Evolutionary conservation across 2,329 filamentous ascomycete species (phyloP).

Genomic region (Cytospora piceicola): DNA sequence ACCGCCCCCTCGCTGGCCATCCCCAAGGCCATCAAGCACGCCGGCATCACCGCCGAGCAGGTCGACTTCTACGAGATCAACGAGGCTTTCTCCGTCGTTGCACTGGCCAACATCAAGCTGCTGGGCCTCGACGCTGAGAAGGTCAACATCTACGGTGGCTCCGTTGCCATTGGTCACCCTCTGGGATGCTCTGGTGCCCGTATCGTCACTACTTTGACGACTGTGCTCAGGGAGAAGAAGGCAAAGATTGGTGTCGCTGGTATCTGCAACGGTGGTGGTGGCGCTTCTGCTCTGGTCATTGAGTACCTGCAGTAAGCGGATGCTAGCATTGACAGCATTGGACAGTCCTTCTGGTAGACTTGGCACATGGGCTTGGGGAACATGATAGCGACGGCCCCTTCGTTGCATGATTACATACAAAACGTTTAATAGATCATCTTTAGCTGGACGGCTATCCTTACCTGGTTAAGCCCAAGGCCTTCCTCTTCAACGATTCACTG

Average conservation of each 20-base stretch:
- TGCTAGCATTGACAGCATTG: background rate
- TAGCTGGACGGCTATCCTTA: background rate
- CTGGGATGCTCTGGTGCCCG: conserved; percentile 92
- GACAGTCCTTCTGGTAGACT: background rate
- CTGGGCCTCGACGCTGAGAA: conserved; percentile 78
- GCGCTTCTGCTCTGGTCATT: conserved; percentile 90
- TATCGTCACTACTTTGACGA: conserved; percentile 87
- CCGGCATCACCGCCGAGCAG: conserved; percentile 74
- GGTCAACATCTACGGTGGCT: conserved; percentile 94
- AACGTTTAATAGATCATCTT: background rate
- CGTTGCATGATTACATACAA: conserved; percentile 4
- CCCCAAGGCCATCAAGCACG: conserved; percentile 96
- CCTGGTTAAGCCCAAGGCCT: background rate
- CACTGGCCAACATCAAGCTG: conserved; percentile 94
- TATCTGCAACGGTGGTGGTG: conserved; percentile 98
- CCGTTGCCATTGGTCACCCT: conserved; percentile 94
- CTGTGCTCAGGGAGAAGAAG: conserved; percentile 87
- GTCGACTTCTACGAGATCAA: conserved; percentile 99
- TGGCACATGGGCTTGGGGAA: background rate
- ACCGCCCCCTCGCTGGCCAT: conserved; percentile 91
- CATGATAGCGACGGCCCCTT: background rate
- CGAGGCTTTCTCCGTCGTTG: conserved; percentile 97
- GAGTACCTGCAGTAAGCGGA: conserved; percentile 66
- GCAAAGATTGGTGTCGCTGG: conserved; percentile 92
- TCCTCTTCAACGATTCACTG: background rate